These are phyloP conservation scores for Malus asiatica DNA, from an alignment of 306 rosid species.

Conservation along the genomic window DNA sequence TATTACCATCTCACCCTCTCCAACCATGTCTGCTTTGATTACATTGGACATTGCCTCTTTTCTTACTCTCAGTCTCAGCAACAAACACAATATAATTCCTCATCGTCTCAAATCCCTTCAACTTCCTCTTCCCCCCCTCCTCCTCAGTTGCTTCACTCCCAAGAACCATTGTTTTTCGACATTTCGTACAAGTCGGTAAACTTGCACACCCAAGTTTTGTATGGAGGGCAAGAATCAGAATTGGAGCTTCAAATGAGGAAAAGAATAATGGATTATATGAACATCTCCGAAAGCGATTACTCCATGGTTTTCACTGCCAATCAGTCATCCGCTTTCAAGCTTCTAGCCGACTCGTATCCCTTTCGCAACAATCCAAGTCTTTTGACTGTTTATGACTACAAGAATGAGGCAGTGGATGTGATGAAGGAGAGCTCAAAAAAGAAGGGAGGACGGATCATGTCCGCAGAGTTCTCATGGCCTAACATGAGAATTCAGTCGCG, in stretches of 20 bases:
- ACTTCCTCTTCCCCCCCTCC: conserved; percentile 28
- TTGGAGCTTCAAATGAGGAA: conserved; percentile 41
- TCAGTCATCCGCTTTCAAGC: conserved; percentile 63
- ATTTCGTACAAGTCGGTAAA: conserved; percentile 49
- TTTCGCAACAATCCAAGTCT: conserved; percentile 56
- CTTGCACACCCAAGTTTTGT: conserved; percentile 46
- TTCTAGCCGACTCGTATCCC: conserved; percentile 62
- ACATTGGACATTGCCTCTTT: conserved; percentile 72
- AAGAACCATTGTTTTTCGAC: conserved; percentile 40
- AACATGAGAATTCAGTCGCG: conserved; percentile 32
- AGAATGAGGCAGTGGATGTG: conserved; percentile 50
- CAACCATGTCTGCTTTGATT: conserved; percentile 66
- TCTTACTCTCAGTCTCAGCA: conserved; percentile 38
- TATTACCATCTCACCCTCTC: conserved; percentile 56
- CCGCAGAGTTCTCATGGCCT: conserved; percentile 68
- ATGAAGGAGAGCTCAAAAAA: conserved; percentile 61
- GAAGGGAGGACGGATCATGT: conserved; percentile 39
- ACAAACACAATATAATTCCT: conserved; percentile 1
- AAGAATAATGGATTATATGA: conserved; percentile 75
- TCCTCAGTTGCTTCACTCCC: conserved; percentile 4
- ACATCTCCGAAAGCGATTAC: conserved; percentile 58
- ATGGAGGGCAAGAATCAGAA: conserved; percentile 52
- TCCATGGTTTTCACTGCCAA: conserved; percentile 68
- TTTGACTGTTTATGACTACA: conserved; percentile 63
- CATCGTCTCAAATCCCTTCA: conserved; percentile 16